Conservation (phyloP, 768 basidiomycete genomes). For the Suillus fuscotomentosus region DNA sequence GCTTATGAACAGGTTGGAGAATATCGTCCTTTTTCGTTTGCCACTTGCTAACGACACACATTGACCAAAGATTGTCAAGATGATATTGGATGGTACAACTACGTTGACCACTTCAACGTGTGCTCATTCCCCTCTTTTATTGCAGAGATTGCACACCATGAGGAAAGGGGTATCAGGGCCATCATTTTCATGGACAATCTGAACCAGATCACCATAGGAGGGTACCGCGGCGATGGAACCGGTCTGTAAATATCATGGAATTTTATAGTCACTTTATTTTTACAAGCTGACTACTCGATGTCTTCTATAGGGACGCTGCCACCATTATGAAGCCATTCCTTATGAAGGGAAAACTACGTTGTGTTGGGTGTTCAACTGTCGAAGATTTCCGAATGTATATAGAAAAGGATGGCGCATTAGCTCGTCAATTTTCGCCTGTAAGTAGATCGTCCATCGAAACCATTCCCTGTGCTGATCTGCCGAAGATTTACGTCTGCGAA, state of each 20-base stretch:
- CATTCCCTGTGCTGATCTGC: neutral
- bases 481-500: constrained; percentile 8
- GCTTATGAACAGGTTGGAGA: constrained; percentile 10
- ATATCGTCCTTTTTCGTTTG: neutral
- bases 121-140: neutral
- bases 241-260: constrained; percentile 6
- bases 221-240: constrained; percentile 9
- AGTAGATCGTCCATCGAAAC: neutral
- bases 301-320: constrained; percentile 7
- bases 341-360: constrained; percentile 6
- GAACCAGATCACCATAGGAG: constrained; percentile 8
- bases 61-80: constrained; percentile 1
- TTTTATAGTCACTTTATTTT: neutral
- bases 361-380: constrained; percentile 10
- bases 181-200: constrained; percentile 12
- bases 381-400: constrained; percentile 9
- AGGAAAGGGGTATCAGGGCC: constrained; percentile 8
- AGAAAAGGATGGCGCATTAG: constrained; percentile 11
- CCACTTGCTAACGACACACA: neutral
- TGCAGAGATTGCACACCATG: constrained; percentile 9
- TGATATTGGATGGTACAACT: constrained; percentile 2
- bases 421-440: constrained; percentile 10
- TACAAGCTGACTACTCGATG: neutral
- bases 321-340: constrained; percentile 11
- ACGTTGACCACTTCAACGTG: neutral